Base-by-base conservation (phyloP, 768 basidiomycete genomes). In the Cytidiella melzeri region DNA sequence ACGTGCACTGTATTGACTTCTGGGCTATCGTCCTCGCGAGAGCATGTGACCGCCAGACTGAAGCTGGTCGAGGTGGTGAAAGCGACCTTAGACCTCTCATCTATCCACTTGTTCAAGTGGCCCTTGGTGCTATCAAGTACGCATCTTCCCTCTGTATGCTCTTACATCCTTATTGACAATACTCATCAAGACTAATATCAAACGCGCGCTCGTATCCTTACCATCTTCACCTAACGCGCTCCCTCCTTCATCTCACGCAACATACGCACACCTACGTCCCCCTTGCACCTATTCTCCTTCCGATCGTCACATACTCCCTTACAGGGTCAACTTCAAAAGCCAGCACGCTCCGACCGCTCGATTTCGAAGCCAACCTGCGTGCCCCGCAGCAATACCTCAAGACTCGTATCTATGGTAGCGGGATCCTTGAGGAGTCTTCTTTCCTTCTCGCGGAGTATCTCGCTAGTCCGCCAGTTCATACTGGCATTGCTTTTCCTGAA, bases 21-120 rank as follows among this genome's bases (percentile, higher is more conserved):
- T 99, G 96, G 96, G 78, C 81, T 36, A 75, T 90, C 37, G 92
- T 97, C 9, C 76, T 99, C 9, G 86, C 84, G 19, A 75, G 84
- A 39, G 85, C 91, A 13, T 94, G 90, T 60, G 81, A 84, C 59
- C 69, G 71, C 24, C 71, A 83, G 58, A 69, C 72, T 2, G 74
- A 80, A 51, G 62, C 65, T 12, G 75, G 74, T 47, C 71, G 73
- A 25, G 74, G 70, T 18, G 72, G 74, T 5, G 86, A 85, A 60
- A 92, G 85, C 63, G 87, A 87, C 53, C 74, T 98, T 50, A 78
- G 83, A 61, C 77, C 89, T n/a, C 72, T 99, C 44, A 86, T 98
- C 48, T 98, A 95, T 65, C 96, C 96, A 7, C 76, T 99, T 18
- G 90, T 96, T 7, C 96, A 99, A 66, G 88, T 99, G 42, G 80